Evolutionary conservation across 164 flowering plant genomes (phyloP), one percentile per base, ranked within the genome.

Genomic region (Aristolochia californica): DNA sequence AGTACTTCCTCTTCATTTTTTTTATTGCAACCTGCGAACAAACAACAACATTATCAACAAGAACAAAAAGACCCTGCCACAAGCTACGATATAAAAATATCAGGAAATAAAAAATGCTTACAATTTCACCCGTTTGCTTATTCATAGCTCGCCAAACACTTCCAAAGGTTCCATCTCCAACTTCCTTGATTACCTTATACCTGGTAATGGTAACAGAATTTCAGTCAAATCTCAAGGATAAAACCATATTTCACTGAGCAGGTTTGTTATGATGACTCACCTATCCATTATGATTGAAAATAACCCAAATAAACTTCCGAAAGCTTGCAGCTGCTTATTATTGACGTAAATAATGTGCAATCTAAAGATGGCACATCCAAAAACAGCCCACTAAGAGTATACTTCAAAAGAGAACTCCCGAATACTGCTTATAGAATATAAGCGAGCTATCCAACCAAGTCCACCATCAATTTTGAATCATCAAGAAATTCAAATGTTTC

Each of bases 91-190:
- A 11, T 21, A 52, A 20, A n/a, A 13, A 56, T n/a, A n/a, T 22
- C 48, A 12, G n/a, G 21, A 52, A 8, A 52, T 0, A 43, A 30
- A n/a, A n/a, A n/a, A 45, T 2, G 71, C 96, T 34, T 77, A 94
- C 99, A 74, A 90, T 83, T 86, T 94, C 96, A 65, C 96, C 88
- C 74, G 86, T 71, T 70, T 77, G 88, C 75, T 81, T 84, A 79
- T 83, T 81, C 54, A 90, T 74, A 60, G 97, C 99, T 53, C 95
- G 78, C 95, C 96, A 94, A 14, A 90, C 99, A 75, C 74, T 80
- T 48, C 97, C 99, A 80, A 90, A 94, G 5, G 96, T 94, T 40
- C 99, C 99, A 77, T 87, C 85, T 60, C 99, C 99, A 72, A 90
- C 99, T 76, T 86, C 99, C 75, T 87, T 89, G 52, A 94, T 89